Conservation (phyloP, 441 rosid genomes). For the Gossypium aridum region DNA sequence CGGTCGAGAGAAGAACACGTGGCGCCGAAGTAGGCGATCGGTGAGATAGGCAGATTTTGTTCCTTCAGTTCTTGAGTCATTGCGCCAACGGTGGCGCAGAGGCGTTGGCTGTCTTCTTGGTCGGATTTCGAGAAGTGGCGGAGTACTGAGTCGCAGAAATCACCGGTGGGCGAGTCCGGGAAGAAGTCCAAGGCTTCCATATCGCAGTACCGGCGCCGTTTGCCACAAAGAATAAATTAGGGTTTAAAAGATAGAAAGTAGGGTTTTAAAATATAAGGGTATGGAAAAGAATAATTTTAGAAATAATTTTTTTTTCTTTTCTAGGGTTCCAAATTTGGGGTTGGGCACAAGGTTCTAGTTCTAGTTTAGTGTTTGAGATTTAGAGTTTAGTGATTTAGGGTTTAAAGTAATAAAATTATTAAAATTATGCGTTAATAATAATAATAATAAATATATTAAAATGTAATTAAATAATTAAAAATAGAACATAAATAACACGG, state of each 20-base stretch:
- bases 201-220: slow-evolving; percentile 8
- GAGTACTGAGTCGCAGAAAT: slow-evolving; percentile 49
- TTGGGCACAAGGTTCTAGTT: too few species aligned
- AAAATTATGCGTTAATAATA: too few species aligned
- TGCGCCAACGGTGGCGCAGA: slow-evolving; percentile 62
- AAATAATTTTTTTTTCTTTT: too few species aligned
- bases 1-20: slow-evolving; percentile 57
- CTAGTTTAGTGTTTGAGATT: too few species aligned
- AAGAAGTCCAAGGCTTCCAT: slow-evolving; percentile 17
- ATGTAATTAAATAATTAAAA: too few species aligned
- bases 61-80: slow-evolving; percentile 73
- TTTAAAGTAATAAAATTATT: too few species aligned
- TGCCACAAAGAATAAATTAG: not conserved
- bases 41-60: slow-evolving; percentile 46
- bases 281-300: too few species aligned
- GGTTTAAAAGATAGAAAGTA: slow-evolving; percentile 15
- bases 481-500: rapidly evolving
- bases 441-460: too few species aligned
- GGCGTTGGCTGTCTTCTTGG: slow-evolving; percentile 54
- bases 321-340: too few species aligned
- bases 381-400: too few species aligned
- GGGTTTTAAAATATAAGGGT: too few species aligned
- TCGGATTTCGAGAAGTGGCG: slow-evolving; percentile 43
- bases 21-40: slow-evolving; percentile 66
- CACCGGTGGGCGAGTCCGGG: slow-evolving; percentile 18